These are phyloP conservation scores for Solanum hybrid DNA, from an alignment of 305 asterid genomes.

Conservation along the genomic window DNA sequence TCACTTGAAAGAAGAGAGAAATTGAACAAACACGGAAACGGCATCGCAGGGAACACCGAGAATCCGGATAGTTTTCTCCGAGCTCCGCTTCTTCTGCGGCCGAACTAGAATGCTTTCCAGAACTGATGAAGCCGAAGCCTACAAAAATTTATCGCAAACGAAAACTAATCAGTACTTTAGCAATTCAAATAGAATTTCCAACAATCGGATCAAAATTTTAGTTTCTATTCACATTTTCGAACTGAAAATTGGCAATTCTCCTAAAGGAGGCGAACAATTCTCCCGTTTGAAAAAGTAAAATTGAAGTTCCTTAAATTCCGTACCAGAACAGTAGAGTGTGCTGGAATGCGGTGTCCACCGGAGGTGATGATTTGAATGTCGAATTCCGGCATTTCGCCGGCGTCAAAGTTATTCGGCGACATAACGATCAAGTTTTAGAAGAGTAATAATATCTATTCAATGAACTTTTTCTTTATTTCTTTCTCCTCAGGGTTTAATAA, in stretches of 20 bases:
- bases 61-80: slow-evolving; percentile 42
- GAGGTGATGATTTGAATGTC: slow-evolving; percentile 57
- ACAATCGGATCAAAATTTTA: not conserved
- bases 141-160: not conserved
- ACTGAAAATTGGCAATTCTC: not conserved
- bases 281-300: not conserved
- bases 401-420: slow-evolving; percentile 1
- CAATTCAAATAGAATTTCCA: not conserved
- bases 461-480: not conserved
- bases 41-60: slow-evolving; percentile 86
- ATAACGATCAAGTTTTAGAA: not conserved
- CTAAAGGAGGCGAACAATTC: not conserved
- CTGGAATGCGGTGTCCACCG: slow-evolving; percentile 54
- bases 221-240: not conserved
- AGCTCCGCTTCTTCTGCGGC: slow-evolving; percentile 49
- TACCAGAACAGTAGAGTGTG: slow-evolving; percentile 72
- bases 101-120: slow-evolving; percentile 62
- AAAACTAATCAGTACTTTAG: not conserved
- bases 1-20: slow-evolving; percentile 59
- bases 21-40: slow-evolving; percentile 56
- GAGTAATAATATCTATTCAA: not conserved
- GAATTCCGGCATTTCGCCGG: slow-evolving; percentile 39
- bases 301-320: not conserved
- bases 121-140: slow-evolving; percentile 80
- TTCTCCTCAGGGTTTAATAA: not conserved